phyloP scores from a whole-genome alignment of 2,329 filamentous ascomycete species.

The Fusarium palustre region DNA sequence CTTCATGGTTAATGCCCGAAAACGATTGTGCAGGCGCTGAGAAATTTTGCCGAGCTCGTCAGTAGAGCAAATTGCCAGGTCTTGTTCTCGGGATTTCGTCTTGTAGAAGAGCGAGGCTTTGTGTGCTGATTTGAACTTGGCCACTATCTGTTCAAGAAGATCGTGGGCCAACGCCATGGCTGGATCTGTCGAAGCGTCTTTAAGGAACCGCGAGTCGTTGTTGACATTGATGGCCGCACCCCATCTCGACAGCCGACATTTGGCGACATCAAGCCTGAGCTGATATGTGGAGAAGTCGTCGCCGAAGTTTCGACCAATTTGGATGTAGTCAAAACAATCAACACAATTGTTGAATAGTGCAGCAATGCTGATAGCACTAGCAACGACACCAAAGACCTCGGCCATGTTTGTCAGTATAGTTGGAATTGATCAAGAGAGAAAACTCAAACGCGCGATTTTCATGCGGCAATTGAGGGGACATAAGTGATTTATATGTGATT shows the following conservation, averaged over 20 bases:
- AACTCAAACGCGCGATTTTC: neutral
- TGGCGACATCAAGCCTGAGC: slow-evolving; percentile 50
- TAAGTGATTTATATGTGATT: too few relatives aligned
- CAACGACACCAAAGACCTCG: slow-evolving; percentile 36
- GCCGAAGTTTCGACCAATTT: slow-evolving; percentile 52
- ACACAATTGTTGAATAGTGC: slow-evolving; percentile 54
- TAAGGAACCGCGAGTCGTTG: slow-evolving; percentile 42
- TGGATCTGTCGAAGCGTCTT: neutral
- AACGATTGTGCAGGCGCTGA: neutral
- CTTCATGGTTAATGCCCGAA: neutral
- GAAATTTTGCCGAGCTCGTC: neutral
- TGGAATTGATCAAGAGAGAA: neutral
- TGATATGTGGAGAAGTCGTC: slow-evolving; percentile 50
- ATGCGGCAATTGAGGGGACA: neutral
- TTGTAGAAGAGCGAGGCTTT: neutral
- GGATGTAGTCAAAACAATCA: slow-evolving; percentile 56
- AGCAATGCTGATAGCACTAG: slow-evolving; percentile 52
- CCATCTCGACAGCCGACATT: slow-evolving; percentile 51
- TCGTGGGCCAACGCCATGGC: accelerated
- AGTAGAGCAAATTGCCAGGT: neutral
- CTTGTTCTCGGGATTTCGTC: accelerated
- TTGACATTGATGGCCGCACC: slow-evolving; percentile 50
- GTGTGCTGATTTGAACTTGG: neutral
- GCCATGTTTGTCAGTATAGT: neutral
- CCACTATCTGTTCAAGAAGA: neutral